Conservation (phyloP, 306 rosid genomes). For the Vigna unguiculata region DNA sequence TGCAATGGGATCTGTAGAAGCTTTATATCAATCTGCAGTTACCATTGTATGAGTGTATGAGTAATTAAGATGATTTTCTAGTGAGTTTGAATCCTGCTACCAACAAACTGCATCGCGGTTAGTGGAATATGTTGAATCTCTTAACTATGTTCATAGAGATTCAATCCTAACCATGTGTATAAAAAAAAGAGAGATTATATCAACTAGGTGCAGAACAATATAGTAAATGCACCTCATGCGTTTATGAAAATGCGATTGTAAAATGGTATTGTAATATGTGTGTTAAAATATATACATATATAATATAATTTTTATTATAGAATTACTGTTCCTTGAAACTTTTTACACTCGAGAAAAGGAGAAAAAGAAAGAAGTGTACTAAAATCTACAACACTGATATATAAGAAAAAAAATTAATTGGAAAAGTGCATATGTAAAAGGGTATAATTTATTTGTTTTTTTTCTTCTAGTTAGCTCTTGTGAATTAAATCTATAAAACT, state of each 20-base stretch:
- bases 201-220: no score
- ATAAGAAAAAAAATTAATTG: no score
- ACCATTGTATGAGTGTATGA: neutral
- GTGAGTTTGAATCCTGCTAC: neutral
- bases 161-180: neutral
- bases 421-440: no score
- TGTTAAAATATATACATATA: neutral
- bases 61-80: neutral
- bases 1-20: slow-evolving; percentile 49
- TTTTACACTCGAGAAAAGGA: no score
- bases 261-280: neutral
- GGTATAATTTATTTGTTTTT: no score
- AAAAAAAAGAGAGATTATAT: neutral
- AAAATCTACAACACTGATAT: no score
- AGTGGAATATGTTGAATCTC: neutral
- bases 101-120: neutral
- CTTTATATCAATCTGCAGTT: neutral
- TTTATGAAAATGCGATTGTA: neutral
- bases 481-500: no score
- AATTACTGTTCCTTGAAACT: no score
- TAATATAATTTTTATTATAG: no score
- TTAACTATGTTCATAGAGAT: neutral
- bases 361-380: no score
- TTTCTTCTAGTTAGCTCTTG: no score
- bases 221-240: no score